Evolutionary conservation across 495 filamentous ascomycete species (phyloP), one percentile per base, ranked within the genome.

Genomic region (Xylaria curta): DNA sequence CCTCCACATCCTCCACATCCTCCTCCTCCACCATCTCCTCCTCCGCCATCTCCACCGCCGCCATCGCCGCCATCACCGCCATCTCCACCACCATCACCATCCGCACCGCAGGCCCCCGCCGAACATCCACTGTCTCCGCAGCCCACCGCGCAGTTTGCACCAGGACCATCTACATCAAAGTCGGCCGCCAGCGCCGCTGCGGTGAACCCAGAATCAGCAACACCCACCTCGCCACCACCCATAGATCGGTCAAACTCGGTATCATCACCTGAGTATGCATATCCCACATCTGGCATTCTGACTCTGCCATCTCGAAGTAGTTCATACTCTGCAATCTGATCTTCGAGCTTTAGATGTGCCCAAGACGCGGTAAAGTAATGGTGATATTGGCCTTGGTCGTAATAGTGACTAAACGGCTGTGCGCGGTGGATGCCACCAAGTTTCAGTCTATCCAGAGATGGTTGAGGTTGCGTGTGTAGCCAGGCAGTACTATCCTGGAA

Each of bases 361-460:
- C 53, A 56, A 1, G 53, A 56, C 12, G 53, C 53, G 13, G 53
- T 56, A 26, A 56, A 56, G 26, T 56, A 56, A 17, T 56, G 53
- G 1, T 56, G 53, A 31, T 56, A 56, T 17, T 56, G 53, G 24
- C 53, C 53, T 26, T 56, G 53, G 13, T 56, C 53, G 26, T 56
- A 56, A 56, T 56, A 56, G 53, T 56, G 53, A 17, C 53, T 56
- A 13, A 56, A 56, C 17, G 53, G 53, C 26, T 56, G 53, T 31
- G 53, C 53, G 53, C 53, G 53, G 53, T 56, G 53, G 53, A 56
- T 56, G 26, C 53, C 53, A 56, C 53, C 53, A 13, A 56, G 53
- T 17, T 56, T 56, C 13, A 56, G 26, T 6, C 53, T 56, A 1
- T 56, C 53, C 13, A 56, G 24, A 17, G 26, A 56, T 56, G 53